phyloP scores from a whole-genome alignment of 2,329 filamentous ascomycete species.

The Diplodia seriata region DNA sequence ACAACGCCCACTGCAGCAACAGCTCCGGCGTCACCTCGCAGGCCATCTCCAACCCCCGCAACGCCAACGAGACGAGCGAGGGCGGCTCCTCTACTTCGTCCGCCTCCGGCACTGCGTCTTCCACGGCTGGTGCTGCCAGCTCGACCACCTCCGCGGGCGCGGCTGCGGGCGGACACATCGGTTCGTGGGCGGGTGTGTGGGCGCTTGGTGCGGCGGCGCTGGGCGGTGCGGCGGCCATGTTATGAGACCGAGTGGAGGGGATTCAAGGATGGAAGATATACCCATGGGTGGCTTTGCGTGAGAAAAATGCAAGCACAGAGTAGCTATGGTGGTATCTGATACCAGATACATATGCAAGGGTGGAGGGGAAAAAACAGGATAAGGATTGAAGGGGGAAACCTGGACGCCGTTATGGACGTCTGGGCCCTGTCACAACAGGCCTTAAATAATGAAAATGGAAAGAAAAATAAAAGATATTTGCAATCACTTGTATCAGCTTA shows the following conservation, averaged over 20 bases:
- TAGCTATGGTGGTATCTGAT: background rate
- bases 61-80: constrained; percentile 56
- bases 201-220: constrained; percentile 3
- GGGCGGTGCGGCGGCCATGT: constrained; percentile 1
- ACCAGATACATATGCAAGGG: no score
- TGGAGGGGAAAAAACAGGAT: no score
- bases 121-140: constrained; percentile 23
- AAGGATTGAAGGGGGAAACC: no score
- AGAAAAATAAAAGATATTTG: no score
- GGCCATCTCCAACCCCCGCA: constrained; percentile 54
- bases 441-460: no score
- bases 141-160: constrained; percentile 17
- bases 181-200: constrained; percentile 12
- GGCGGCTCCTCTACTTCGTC: constrained; percentile 39
- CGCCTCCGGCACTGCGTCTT: constrained; percentile 29
- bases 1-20: constrained; percentile 62
- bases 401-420: no score
- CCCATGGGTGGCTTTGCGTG: background rate
- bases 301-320: no score
- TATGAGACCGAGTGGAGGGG: background rate
- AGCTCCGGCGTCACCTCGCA: constrained; percentile 56
- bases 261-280: background rate
- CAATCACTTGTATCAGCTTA: no score
- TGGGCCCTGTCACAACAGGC: no score
- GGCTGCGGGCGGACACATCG: background rate